phyloP scores from a whole-genome alignment of 2,329 filamentous ascomycete genomes.

The Ceratocystiopsis minuta region DNA sequence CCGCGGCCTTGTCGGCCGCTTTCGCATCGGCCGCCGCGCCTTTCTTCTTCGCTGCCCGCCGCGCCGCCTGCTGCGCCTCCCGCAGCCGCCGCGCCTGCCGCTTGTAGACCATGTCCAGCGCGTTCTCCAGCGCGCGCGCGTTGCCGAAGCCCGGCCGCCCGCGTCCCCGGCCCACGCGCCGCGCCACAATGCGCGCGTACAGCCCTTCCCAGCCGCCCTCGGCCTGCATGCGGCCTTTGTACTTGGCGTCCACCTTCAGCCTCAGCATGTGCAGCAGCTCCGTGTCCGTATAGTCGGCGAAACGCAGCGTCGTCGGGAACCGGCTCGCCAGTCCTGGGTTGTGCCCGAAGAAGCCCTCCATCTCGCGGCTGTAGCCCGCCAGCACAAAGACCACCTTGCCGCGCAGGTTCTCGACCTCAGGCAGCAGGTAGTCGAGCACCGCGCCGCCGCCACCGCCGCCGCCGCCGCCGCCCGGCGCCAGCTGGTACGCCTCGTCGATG shows the following conservation, averaged over 20 bases:
- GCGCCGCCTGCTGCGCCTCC: no score
- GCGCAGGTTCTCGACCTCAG: conserved; percentile 52
- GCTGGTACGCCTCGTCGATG: conserved; percentile 65
- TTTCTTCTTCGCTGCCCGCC: no score
- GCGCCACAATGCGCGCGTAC: no score
- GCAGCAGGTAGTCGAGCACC: conserved; percentile 53
- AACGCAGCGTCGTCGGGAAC: conserved; percentile 47
- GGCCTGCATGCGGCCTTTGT: no score
- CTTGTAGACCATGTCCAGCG: conserved; percentile 40
- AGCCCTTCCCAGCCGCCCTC: no score
- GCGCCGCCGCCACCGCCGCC: conserved; percentile 41
- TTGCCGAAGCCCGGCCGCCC: no score
- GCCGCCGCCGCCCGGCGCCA: conserved; percentile 37
- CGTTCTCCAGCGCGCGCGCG: conserved; percentile 48
- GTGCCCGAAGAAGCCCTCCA: conserved; percentile 61
- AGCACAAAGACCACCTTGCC: conserved; percentile 56
- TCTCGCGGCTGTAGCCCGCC: conserved; percentile 55
- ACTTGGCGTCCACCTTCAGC: no score
- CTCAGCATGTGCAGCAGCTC: no score
- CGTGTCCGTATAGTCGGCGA: no score
- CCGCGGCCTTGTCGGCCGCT: conserved; percentile 26
- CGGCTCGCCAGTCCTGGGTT: conserved; percentile 55
- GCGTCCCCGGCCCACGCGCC: no score
- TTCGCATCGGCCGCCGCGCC: conserved; percentile 30
- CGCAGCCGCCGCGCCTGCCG: no score